Base-by-base conservation (phyloP, 169 alveolate species). In the Eimeria zaria region DNA sequence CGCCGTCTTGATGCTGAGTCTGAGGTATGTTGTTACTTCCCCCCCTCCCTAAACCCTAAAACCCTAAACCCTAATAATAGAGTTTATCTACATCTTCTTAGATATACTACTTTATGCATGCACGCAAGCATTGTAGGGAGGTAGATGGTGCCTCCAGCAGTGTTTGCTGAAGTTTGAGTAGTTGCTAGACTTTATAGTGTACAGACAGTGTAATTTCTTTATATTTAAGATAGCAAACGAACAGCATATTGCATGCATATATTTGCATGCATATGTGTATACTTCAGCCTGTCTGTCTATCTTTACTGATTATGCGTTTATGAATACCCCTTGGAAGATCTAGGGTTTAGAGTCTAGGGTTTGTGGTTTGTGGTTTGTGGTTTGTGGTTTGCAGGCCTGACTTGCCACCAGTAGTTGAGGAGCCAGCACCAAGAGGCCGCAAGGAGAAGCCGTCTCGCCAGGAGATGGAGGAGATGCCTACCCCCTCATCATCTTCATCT, bases 1-100 rank as follows among this genome's bases (percentile, higher is more conserved):
- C 60, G 78, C 95, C 93, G 97, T 97, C 89, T 89, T 96, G 71
- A 73, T 97, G 89, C 96, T 97, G 73, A 97, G 98, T 60, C 90
- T 97, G 51, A 55, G 96, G 96, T 81, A 73, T 30, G 89, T 74
- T 6, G 1, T n/a, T 51, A 30, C 60, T 24, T 20, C 12, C 27
- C 7, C 48, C 55, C 0, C 11, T 4, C 78, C 20, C 46, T 24
- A 14, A 27, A 9, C 48, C 48, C 48, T n/a, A n/a, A n/a, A n/a
- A n/a, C n/a, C 46, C 14, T 46, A 6, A 20, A 22, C 74, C 14
- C 12, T 27, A 64, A 9, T 0, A 8, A 2, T 8, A 20, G 16
- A 64, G 74, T 64, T 36, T 27, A 51, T 51, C 7, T 51, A 64
- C 74, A 64, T 39, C 36, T 64, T 7, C 22, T 64, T 64, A 16